These are phyloP conservation scores for Isatis lusitanica DNA, from an alignment of 441 rosid species.

Conservation along the genomic window DNA sequence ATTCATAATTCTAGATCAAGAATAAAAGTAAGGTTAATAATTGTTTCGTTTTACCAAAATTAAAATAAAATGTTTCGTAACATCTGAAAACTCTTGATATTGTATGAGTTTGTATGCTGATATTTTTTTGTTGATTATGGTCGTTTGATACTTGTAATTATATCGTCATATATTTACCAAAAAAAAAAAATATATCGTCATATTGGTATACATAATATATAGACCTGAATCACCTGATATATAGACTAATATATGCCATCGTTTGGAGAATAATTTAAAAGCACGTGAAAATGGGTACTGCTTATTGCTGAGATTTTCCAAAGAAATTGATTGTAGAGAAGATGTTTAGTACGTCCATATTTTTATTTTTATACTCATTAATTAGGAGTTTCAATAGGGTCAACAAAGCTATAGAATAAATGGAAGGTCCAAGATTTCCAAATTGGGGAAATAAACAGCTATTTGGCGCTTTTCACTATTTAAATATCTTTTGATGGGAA, in stretches of 20 bases:
- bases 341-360: background rate
- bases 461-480: background rate
- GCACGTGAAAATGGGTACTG: background rate
- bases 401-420: slow-evolving; percentile 5
- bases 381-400: background rate
- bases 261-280: background rate
- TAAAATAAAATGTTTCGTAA: background rate
- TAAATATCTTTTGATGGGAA: background rate
- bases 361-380: background rate
- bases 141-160: background rate
- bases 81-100: slow-evolving; percentile 6
- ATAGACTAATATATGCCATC: background rate
- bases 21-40: slow-evolving; percentile 15
- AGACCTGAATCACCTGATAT: too few species aligned
- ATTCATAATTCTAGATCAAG: slow-evolving; percentile 32
- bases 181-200: background rate
- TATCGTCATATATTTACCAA: background rate
- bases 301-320: background rate
- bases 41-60: background rate
- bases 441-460: slow-evolving; percentile 1
- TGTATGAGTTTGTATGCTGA: slow-evolving; percentile 9
- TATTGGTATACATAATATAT: background rate
- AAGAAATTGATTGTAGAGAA: background rate
- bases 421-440: slow-evolving; percentile 6
- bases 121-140: background rate